A percentile compares a stretch with the other conserved stretches of the same genome.
These are phyloP conservation scores for Apium graveolens DNA, from an alignment of 129 eudicot genomes.

Conservation along the genomic window DNA sequence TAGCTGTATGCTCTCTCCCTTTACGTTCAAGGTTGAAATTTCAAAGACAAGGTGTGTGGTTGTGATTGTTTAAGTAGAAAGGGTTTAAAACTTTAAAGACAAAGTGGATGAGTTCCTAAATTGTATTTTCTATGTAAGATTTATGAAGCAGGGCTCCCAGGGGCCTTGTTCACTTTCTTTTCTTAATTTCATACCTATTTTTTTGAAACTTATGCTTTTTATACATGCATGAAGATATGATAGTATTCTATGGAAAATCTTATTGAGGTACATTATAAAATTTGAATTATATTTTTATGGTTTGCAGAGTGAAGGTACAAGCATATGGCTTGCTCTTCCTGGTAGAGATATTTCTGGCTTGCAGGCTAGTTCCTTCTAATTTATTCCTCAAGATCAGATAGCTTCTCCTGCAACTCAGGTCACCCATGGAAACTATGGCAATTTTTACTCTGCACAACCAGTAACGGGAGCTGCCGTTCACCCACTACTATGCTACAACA, in stretches of 20 bases:
- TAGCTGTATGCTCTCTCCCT: too few relatives aligned
- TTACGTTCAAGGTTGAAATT: too few relatives aligned
- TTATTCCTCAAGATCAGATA: conserved; percentile 79
- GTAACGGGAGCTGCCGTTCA: conserved; percentile 59
- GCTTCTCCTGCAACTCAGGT: conserved; percentile 66
- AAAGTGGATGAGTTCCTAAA: background rate
- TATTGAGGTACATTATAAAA: background rate
- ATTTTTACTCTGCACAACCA: conserved; percentile 64
- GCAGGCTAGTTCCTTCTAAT: conserved; percentile 60
- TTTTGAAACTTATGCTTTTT: background rate
- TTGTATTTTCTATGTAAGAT: background rate
- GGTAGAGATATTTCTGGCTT: conserved; percentile 70
- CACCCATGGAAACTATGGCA: conserved; percentile 54
- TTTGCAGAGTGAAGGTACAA: conserved; percentile 69
- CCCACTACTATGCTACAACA: conserved; percentile 88
- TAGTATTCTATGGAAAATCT: background rate
- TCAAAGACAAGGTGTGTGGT: too few relatives aligned
- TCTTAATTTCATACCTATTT: background rate
- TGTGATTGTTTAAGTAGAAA: too few relatives aligned
- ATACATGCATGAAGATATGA: background rate
- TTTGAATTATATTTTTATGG: background rate
- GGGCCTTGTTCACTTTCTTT: background rate
- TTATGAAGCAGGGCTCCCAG: background rate
- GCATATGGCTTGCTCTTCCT: conserved; percentile 63
- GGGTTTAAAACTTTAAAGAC: too few relatives aligned